Evolutionary conservation across 2,329 filamentous ascomycete genomes (phyloP), one percentile per base, ranked within the genome.

Genomic region (Tolypocladium ophioglossoides): DNA sequence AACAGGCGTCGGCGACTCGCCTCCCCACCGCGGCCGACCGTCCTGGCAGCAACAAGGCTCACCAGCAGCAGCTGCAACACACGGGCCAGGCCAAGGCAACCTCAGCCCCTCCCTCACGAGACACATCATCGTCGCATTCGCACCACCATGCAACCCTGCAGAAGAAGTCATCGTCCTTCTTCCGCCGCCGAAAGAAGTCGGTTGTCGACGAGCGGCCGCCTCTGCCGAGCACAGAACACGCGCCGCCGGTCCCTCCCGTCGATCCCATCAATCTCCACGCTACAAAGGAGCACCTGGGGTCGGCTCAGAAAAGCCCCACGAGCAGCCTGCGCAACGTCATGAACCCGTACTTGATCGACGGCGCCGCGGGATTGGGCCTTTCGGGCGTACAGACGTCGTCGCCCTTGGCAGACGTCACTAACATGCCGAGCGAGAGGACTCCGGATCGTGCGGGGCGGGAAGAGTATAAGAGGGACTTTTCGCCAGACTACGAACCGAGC

Each of bases 131-230:
- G 30, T 70, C 70, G 24, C 69, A 72, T 53, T 77, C 77, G 37
- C 73, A 76, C 51, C 74, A 74, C 46, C 74, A 75, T 18, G 74
- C 77, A 54, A 71, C 74, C 22, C 73, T 96, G 52, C 87, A 89
- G 63, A 96, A 96, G 75, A 96, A 96, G 70, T 83, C 89, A 4
- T 95, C 92, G 1, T 92, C 90, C 0, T 97, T 99, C 73, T 97
- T 97, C 73, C 82, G 94, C 58, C 81, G 94, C 56, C 82, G 91
- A 58, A 97, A 97, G 80, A 95, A 92, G 78, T 96, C 91, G 6
- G 72, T 90, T 37, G 81, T 83, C 16, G 91, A 95, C 58, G 78
- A 82, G 24, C 78, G 78, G 40, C 83, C 86, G 37, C 83, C 86
- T 10, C 70, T 85, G 34, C 79, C 79, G 1, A 62, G 70, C 35